Evolutionary conservation across 192 early-diverging fungal genomes (phyloP).

Genomic region (Coemansia sp.): DNA sequence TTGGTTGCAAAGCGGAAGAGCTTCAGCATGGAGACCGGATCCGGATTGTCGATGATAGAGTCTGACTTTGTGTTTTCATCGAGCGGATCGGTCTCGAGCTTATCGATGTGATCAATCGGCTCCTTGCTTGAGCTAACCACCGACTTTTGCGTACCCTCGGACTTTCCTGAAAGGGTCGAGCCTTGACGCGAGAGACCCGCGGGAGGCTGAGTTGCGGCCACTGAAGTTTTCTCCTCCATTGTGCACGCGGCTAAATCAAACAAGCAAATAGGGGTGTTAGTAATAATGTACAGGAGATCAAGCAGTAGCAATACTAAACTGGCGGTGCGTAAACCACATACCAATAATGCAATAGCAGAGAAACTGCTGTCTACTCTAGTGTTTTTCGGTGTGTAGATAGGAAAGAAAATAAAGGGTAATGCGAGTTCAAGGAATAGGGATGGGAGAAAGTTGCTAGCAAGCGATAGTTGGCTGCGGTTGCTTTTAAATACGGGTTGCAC

Average conservation of each 20-base stretch:
- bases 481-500: slow-evolving; percentile 3
- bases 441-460: background rate
- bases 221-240: slow-evolving; percentile 7
- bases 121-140: background rate
- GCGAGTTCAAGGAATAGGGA: background rate
- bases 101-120: slow-evolving; percentile 19
- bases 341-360: slow-evolving; percentile 4
- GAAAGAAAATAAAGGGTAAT: background rate
- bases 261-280: background rate
- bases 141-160: slow-evolving; percentile 2
- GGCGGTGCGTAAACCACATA: background rate
- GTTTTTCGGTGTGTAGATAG: background rate
- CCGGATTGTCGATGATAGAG: background rate
- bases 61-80: background rate
- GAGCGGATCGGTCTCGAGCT: slow-evolving; percentile 6
- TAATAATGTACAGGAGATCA: background rate
- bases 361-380: background rate
- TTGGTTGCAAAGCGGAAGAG: slow-evolving; percentile 72
- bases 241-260: slow-evolving; percentile 2
- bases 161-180: slow-evolving; percentile 7
- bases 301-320: background rate
- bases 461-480: background rate
- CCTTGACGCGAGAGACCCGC: slow-evolving; percentile 3
- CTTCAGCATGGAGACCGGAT: slow-evolving; percentile 51
- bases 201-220: background rate